Evolutionary conservation across 441 rosid species (phyloP).

Genomic region (Codiaeum variegatum): DNA sequence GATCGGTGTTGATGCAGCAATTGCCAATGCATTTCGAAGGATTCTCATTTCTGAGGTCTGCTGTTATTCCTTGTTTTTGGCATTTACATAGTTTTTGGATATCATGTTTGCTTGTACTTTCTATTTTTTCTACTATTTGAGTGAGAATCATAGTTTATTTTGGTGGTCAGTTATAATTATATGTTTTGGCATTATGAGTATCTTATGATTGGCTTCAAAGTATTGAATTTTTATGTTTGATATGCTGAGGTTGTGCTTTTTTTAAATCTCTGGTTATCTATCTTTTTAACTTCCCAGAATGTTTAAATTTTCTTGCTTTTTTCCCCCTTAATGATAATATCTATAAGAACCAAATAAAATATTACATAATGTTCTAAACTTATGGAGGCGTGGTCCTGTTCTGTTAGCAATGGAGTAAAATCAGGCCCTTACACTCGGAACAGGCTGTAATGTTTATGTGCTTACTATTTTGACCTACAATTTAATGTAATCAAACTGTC

Average conservation of each 20-base stretch:
- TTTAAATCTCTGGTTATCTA: neutral
- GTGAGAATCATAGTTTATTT: neutral
- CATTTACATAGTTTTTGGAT: neutral
- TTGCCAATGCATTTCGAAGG: constrained; percentile 91
- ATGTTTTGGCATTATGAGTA: neutral
- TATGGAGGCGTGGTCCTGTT: neutral
- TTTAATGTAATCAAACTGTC: neutral
- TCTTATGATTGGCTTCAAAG: neutral
- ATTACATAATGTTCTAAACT: neutral
- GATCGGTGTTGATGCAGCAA: constrained; percentile 73
- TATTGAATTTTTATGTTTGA: neutral
- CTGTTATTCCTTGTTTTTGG: constrained; percentile 1
- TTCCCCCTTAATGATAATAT: neutral
- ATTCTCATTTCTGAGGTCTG: constrained; percentile 85
- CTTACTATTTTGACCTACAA: neutral
- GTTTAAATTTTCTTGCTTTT: neutral
- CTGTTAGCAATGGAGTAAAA: neutral
- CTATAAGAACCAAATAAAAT: neutral
- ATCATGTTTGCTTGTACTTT: neutral
- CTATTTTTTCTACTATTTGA: neutral
- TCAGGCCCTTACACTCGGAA: neutral
- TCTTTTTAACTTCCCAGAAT: neutral
- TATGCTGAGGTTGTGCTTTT: neutral
- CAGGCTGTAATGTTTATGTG: neutral
- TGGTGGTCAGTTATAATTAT: neutral